phyloP scores from a whole-genome alignment of 495 filamentous ascomycete species.

The Pyrenopolyporus hunteri region DNA sequence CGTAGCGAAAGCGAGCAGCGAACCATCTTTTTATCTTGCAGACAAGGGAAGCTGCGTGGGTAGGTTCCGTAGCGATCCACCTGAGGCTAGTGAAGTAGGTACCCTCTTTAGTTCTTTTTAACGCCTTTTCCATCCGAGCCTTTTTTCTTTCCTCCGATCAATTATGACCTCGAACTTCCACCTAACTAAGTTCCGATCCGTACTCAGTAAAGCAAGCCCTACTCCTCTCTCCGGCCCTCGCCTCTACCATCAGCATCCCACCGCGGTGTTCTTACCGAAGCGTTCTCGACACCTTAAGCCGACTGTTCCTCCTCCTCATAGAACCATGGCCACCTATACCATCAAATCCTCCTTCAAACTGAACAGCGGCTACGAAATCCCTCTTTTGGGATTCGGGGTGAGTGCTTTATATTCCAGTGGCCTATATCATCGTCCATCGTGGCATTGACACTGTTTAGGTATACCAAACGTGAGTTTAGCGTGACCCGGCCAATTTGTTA shows the following conservation, averaged over 20 bases:
- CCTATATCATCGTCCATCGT: not conserved
- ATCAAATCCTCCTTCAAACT: slow-evolving; percentile 71
- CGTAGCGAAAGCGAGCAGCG: too few relatives aligned
- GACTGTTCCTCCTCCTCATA: not conserved
- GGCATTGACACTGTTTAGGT: slow-evolving; percentile 55
- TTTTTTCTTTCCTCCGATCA: not conserved
- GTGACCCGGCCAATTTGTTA: not conserved
- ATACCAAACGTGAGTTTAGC: slow-evolving; percentile 68
- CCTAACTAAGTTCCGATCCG: not conserved
- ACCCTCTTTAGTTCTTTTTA: too few relatives aligned
- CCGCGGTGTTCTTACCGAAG: not conserved
- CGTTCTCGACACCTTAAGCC: not conserved
- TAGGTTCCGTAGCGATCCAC: too few relatives aligned
- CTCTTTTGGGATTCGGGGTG: slow-evolving; percentile 75
- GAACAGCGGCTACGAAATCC: slow-evolving; percentile 80
- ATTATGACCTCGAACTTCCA: not conserved
- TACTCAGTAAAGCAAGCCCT: not conserved
- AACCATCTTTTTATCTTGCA: too few relatives aligned
- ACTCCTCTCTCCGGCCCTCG: not conserved
- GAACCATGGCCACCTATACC: slow-evolving; percentile 61
- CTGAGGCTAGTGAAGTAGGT: too few relatives aligned
- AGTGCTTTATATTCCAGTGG: slow-evolving; percentile 38
- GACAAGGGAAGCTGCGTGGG: too few relatives aligned
- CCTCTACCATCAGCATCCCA: not conserved
- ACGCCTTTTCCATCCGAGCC: not conserved